Conservation (phyloP, 371 early-diverging fungal genomes). For the Cokeromyces recurvatus region DNA sequence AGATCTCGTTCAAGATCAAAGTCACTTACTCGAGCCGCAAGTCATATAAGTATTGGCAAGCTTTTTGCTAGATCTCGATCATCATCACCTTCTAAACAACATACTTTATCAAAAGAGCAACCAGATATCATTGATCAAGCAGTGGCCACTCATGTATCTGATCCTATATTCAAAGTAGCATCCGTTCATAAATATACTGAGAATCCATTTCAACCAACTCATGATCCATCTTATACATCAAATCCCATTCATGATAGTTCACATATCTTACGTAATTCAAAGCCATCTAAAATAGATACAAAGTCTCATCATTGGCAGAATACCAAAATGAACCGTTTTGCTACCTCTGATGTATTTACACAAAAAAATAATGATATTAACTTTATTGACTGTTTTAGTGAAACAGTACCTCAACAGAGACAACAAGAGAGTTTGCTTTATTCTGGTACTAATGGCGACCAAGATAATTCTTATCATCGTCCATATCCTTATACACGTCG, state of each 20-base stretch:
- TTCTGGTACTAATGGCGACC: slow-evolving; percentile 2
- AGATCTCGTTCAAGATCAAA: slow-evolving; percentile 40
- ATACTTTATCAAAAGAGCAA: neutral
- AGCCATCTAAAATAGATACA: slow-evolving; percentile 3
- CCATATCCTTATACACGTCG: neutral
- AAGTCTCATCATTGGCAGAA: too few species aligned
- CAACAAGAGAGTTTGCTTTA: slow-evolving; percentile 5
- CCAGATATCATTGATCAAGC: slow-evolving; percentile 2
- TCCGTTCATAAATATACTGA: slow-evolving; percentile 15
- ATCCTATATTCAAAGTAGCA: slow-evolving; percentile 21
- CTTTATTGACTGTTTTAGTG: slow-evolving; percentile 12
- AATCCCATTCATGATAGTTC: neutral
- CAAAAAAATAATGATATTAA: neutral
- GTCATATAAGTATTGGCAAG: slow-evolving; percentile 34
- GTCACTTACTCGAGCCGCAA: slow-evolving; percentile 35
- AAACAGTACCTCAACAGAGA: neutral
- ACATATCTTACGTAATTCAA: neutral
- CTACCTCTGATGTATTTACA: slow-evolving; percentile 7
- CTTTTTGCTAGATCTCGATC: slow-evolving; percentile 34
- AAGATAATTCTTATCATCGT: slow-evolving; percentile 7
- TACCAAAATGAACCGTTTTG: neutral
- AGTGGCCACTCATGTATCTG: slow-evolving; percentile 8
- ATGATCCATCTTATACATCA: neutral
- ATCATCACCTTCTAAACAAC: slow-evolving; percentile 26
- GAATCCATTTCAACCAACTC: neutral